These are phyloP conservation scores for Jatropha curcas DNA, from an alignment of 345 rosid genomes.

Conservation along the genomic window DNA sequence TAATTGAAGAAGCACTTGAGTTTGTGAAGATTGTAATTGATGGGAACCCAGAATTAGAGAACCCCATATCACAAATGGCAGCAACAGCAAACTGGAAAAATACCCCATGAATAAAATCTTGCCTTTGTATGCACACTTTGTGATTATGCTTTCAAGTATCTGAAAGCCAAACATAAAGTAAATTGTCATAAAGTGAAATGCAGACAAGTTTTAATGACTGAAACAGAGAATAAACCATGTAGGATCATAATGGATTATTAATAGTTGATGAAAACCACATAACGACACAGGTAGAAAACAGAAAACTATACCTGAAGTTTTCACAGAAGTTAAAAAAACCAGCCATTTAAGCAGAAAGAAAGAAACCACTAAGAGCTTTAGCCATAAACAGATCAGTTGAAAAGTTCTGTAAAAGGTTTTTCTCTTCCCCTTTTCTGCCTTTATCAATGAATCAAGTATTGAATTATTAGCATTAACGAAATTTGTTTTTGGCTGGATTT, in stretches of 20 bases:
- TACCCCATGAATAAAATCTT: constrained; percentile 39
- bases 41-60: constrained; percentile 41
- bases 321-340: neutral
- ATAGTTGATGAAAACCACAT: neutral
- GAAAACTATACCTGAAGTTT: neutral
- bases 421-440: neutral
- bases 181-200: neutral
- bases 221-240: constrained; percentile 2
- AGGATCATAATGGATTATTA: neutral
- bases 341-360: constrained; percentile 12
- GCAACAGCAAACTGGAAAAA: constrained; percentile 32
- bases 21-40: constrained; percentile 73
- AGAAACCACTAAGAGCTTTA: neutral
- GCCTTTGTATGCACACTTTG: constrained; percentile 1
- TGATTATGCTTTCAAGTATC: neutral
- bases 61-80: constrained; percentile 50
- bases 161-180: constrained; percentile 8
- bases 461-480: neutral
- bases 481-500: neutral
- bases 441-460: neutral
- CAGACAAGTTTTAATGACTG: neutral
- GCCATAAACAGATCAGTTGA: neutral
- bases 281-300: neutral
- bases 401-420: constrained; percentile 5
- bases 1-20: constrained; percentile 72